Evolutionary conservation across 1,284 basidiomycete species (phyloP).

Genomic region (Ustilago xerochloae): DNA sequence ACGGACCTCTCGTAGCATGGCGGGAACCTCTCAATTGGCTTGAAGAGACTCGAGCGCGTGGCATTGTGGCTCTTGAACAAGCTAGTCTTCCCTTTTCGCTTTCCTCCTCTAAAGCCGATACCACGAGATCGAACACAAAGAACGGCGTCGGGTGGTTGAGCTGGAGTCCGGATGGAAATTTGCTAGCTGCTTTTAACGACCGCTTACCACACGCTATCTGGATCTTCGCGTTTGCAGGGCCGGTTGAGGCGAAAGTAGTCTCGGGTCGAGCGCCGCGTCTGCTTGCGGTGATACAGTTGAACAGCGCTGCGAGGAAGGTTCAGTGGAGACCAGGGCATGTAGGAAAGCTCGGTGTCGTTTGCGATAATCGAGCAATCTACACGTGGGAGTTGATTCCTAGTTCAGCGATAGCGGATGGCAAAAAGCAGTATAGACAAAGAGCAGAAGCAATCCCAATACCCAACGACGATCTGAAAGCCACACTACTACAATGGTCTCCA

Average conservation of each 20-base stretch:
- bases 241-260: constrained; percentile 66
- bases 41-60: constrained; percentile 60
- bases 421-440: constrained; percentile 26
- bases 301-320: constrained; percentile 74
- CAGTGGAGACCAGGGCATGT: constrained; percentile 80
- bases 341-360: constrained; percentile 77
- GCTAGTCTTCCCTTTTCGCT: constrained; percentile 45
- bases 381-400: constrained; percentile 74
- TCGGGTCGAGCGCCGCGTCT: constrained; percentile 71
- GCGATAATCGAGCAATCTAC: constrained; percentile 77
- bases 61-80: constrained; percentile 60
- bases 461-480: constrained; percentile 65
- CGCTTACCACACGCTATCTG: constrained; percentile 74
- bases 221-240: constrained; percentile 75
- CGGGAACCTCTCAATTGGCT: constrained; percentile 62
- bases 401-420: background rate
- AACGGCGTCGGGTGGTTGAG: constrained; percentile 48
- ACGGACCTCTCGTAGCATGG: constrained; percentile 53
- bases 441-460: constrained; percentile 54
- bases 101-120: constrained; percentile 27
- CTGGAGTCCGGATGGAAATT: constrained; percentile 51
- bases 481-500: constrained; percentile 80
- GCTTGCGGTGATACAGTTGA: constrained; percentile 76
- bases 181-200: constrained; percentile 67
- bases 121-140: constrained; percentile 27